phyloP scores from a whole-genome alignment of 768 basidiomycete genomes.

The Candolleomyces aberdarensis region DNA sequence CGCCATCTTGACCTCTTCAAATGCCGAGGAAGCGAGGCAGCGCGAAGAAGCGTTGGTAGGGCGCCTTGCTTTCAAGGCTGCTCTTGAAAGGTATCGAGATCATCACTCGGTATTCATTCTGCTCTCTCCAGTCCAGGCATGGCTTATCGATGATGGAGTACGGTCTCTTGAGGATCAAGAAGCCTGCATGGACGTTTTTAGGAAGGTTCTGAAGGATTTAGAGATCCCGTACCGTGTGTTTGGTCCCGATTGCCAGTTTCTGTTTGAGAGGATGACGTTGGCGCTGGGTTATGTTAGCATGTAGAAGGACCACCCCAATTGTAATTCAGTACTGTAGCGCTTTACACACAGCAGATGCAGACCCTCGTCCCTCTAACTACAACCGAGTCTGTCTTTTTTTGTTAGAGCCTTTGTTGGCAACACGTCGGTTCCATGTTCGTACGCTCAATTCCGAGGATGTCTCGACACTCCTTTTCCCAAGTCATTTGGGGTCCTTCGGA shows the following conservation, averaged over 20 bases:
- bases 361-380: too few species aligned
- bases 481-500: too few species aligned
- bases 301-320: background rate
- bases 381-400: too few species aligned
- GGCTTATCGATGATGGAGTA: conserved; percentile 63
- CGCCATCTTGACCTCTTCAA: conserved; percentile 43
- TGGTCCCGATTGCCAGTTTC: conserved; percentile 39
- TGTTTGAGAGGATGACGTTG: conserved; percentile 33
- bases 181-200: conserved; percentile 36
- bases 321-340: too few species aligned
- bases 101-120: conserved; percentile 47
- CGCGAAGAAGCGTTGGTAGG: conserved; percentile 25
- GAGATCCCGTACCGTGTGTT: conserved; percentile 44
- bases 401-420: too few species aligned
- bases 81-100: conserved; percentile 39
- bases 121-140: conserved; percentile 52
- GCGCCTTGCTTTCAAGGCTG: conserved; percentile 36
- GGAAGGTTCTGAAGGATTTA: conserved; percentile 36
- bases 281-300: conserved; percentile 15
- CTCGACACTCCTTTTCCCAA: too few species aligned
- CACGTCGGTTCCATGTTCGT: too few species aligned
- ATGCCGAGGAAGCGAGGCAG: conserved; percentile 31
- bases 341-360: too few species aligned
- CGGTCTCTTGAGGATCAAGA: conserved; percentile 50
- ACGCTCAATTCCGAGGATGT: too few species aligned